These are phyloP conservation scores for Hypomyces perniciosus DNA, from an alignment of 2,329 filamentous ascomycete genomes.

Conservation along the genomic window DNA sequence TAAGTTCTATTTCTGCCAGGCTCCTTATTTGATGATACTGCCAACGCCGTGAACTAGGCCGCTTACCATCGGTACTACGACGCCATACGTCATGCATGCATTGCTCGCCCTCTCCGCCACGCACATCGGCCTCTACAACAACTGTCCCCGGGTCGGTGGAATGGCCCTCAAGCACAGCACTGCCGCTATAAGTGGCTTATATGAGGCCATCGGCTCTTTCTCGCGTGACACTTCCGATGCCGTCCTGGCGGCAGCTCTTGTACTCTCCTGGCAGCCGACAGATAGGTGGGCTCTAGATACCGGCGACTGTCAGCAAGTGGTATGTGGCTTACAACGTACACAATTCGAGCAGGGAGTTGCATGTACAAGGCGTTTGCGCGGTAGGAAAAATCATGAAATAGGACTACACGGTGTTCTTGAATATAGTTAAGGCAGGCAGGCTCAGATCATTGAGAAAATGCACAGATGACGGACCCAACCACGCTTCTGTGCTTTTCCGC, in stretches of 20 bases:
- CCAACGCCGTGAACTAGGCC: constrained; percentile 18
- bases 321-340: constrained; percentile 25
- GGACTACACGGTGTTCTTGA: too few species aligned
- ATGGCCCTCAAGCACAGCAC: constrained; percentile 86
- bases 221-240: constrained; percentile 84
- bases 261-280: constrained; percentile 92
- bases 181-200: constrained; percentile 77
- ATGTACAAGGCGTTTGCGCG: too few species aligned
- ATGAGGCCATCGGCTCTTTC: constrained; percentile 80
- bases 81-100: constrained; percentile 89
- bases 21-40: constrained; percentile 4
- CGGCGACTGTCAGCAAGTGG: neutral
- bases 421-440: too few species aligned
- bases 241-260: constrained; percentile 81
- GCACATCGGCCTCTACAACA: constrained; percentile 83
- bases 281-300: constrained; percentile 65
- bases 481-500: too few species aligned
- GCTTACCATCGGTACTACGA: constrained; percentile 72
- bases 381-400: too few species aligned
- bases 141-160: constrained; percentile 77
- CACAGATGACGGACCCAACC: too few species aligned
- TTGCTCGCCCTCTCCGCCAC: constrained; percentile 91
- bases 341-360: constrained; percentile 57
- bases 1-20: constrained; percentile 44
- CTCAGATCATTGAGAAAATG: too few species aligned